Conservation (phyloP, 2,329 filamentous ascomycete genomes). For the Celoporthe dispersa region DNA sequence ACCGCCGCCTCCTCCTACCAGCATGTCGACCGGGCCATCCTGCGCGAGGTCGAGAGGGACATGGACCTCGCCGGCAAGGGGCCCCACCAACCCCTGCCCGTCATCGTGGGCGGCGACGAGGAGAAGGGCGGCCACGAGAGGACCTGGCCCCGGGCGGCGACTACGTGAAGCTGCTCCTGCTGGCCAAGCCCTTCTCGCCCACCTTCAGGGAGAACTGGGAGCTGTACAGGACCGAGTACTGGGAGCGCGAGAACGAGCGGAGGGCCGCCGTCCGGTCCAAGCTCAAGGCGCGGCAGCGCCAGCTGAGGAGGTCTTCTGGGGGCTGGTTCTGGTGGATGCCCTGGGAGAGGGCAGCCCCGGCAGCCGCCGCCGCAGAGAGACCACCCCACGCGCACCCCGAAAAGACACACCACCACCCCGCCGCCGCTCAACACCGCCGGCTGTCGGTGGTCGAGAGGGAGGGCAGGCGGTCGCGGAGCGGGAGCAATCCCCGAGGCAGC, state of each 20-base stretch:
- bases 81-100: conserved; percentile 44
- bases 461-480: conserved; percentile 54
- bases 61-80: conserved; percentile 52
- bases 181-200: conserved; percentile 93
- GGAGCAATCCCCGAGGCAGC: conserved; percentile 57
- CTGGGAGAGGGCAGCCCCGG: conserved; percentile 58
- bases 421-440: conserved; percentile 42
- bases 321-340: conserved; percentile 88
- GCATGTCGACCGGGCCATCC: conserved; percentile 69
- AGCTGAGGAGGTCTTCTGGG: conserved; percentile 69
- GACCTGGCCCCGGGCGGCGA: conserved; percentile 90
- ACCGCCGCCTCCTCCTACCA: conserved; percentile 73
- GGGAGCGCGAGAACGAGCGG: conserved; percentile 94
- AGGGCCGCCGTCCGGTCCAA: conserved; percentile 74
- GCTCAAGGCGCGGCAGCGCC: conserved; percentile 69
- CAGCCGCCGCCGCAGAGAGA: conserved; percentile 37
- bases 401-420: conserved; percentile 35
- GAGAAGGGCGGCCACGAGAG: conserved; percentile 78
- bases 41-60: conserved; percentile 65
- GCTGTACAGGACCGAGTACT: conserved; percentile 89
- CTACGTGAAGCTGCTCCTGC: conserved; percentile 84
- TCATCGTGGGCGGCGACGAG: conserved; percentile 52
- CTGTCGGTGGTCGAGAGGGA: conserved; percentile 50
- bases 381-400: conserved; percentile 42
- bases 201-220: conserved; percentile 98